Conservation (phyloP, 2,329 filamentous ascomycete species). For the Thermoascus crustaceus region DNA sequence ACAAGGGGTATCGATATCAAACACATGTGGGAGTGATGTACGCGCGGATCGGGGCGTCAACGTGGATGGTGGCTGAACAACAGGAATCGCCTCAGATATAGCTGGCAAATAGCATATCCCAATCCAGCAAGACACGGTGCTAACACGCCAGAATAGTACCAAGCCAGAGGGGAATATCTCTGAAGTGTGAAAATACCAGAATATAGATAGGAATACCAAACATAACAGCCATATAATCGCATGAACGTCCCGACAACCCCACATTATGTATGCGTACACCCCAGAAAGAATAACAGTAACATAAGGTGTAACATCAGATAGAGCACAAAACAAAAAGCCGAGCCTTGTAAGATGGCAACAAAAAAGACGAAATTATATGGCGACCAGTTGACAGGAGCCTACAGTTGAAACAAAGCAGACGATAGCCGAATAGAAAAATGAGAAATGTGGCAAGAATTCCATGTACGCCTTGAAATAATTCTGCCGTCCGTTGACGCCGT, state of each 20-base stretch:
- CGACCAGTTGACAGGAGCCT: conserved; percentile 12
- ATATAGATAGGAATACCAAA: conserved; percentile 8
- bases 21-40: not conserved
- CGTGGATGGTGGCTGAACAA: not conserved
- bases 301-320: not conserved
- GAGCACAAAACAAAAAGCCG: too few relatives aligned
- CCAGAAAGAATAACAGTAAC: not conserved
- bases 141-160: too few relatives aligned
- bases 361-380: conserved; percentile 9
- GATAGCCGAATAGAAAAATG: conserved; percentile 22
- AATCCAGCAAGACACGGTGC: too few relatives aligned
- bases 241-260: conserved; percentile 4
- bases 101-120: too few relatives aligned
- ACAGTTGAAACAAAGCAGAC: conserved; percentile 24
- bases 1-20: conserved; percentile 1
- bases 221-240: conserved; percentile 6
- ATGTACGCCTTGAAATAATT: conserved; percentile 38
- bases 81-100: not conserved
- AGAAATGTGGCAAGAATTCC: conserved; percentile 18
- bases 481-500: conserved; percentile 19
- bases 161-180: too few relatives aligned
- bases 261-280: conserved; percentile 1
- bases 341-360: too few relatives aligned
- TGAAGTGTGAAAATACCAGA: too few relatives aligned
- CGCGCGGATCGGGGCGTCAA: not conserved